These are phyloP conservation scores for Penicillium tannophilum DNA, from an alignment of 495 filamentous ascomycete species.

Conservation along the genomic window DNA sequence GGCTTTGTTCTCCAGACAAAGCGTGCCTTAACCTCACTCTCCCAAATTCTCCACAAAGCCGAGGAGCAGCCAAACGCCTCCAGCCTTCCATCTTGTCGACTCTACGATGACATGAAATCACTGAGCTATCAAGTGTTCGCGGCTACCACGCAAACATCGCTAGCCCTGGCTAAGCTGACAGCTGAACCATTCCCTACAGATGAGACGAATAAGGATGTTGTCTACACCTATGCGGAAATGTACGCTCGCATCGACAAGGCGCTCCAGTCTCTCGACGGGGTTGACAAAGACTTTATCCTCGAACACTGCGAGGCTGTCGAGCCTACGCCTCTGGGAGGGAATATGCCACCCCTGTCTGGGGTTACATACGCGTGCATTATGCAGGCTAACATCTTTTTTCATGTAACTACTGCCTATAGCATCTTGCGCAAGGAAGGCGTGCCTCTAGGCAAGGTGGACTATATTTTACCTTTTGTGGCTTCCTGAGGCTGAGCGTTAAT, in stretches of 20 bases:
- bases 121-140: conserved; percentile 16
- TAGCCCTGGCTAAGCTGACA: conserved; percentile 11
- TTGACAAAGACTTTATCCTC: conserved; percentile 10
- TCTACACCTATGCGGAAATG: conserved; percentile 17
- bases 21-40: conserved; percentile 10
- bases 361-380: conserved; percentile 13
- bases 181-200: conserved; percentile 2
- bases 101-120: conserved; percentile 12
- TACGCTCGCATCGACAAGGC: conserved; percentile 11
- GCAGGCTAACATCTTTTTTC: conserved; percentile 55
- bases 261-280: conserved; percentile 7
- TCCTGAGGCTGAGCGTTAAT: no score
- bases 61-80: conserved; percentile 13
- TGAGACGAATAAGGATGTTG: conserved; percentile 6
- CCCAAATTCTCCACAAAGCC: conserved; percentile 13
- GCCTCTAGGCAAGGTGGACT: conserved; percentile 55
- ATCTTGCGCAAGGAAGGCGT: conserved; percentile 58
- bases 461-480: conserved; percentile 12
- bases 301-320: conserved; percentile 9
- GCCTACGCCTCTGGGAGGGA: conserved; percentile 3
- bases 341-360: conserved; percentile 6
- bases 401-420: conserved; percentile 53
- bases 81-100: conserved; percentile 10
- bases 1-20: conserved; percentile 19
- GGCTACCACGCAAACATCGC: conserved; percentile 10